Percentiles rank a stretch among this genome's conserved stretches.
Evolutionary conservation across 2,329 filamentous ascomycete genomes (phyloP).

Genomic region (Tolypocladium capitatum): DNA sequence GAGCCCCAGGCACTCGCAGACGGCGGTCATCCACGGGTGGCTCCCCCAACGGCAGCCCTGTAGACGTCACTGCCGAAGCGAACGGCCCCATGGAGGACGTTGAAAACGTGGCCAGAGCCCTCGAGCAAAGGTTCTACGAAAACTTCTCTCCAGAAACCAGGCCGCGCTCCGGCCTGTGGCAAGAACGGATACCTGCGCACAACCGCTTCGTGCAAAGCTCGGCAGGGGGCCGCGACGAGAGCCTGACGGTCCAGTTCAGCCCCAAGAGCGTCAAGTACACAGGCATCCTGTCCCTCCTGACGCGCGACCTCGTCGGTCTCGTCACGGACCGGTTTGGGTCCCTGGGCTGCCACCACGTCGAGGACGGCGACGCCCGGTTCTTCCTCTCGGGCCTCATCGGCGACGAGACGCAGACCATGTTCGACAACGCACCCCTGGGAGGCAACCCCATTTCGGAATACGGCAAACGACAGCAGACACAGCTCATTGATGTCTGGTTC

Average conservation of each 20-base stretch:
- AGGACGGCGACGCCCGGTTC: conserved; percentile 13
- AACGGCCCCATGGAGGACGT: conserved; percentile 4
- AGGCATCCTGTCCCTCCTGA: conserved; percentile 15
- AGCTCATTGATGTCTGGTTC: conserved; percentile 28
- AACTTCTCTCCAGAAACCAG: conserved; percentile 11
- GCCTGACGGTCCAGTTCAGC: conserved; percentile 6
- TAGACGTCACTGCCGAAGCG: conserved; percentile 10
- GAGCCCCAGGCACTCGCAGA: conserved; percentile 8
- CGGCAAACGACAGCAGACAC: conserved; percentile 18
- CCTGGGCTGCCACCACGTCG: conserved; percentile 15
- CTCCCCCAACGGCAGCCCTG: conserved; percentile 12
- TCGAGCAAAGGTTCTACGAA: conserved; percentile 17
- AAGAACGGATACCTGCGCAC: conserved; percentile 9
- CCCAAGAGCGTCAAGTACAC: conserved; percentile 10
- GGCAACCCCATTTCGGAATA: conserved; percentile 16
- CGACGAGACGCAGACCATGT: conserved; percentile 18
- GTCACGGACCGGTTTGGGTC: conserved; percentile 16
- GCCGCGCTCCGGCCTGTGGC: conserved; percentile 9
- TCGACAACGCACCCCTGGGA: conserved; percentile 11
- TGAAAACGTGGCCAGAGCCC: conserved; percentile 15
- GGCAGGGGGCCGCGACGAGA: conserved; percentile 5
- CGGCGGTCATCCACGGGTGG: conserved; percentile 13
- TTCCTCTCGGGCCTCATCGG: conserved; percentile 14
- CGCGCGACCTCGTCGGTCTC: conserved; percentile 17
- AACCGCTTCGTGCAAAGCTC: conserved; percentile 6